Evolutionary conservation across 2,329 filamentous ascomycete species (phyloP), one percentile per base, ranked within the genome.

Genomic region (Sordariomycetes sp.): DNA sequence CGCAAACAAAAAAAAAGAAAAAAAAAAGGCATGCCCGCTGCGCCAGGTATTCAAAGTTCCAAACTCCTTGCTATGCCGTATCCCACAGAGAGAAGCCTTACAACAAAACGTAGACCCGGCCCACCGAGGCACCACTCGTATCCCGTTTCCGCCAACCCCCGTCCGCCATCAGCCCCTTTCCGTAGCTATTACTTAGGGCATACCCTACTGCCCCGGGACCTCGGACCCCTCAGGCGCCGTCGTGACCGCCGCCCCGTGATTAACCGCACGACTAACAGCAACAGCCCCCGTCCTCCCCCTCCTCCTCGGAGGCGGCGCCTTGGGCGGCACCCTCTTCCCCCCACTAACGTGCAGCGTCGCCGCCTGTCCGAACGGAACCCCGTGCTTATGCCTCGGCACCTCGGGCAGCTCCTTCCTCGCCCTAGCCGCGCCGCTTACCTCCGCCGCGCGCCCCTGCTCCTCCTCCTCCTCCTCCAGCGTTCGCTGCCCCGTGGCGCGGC

Each of bases 361-460:
- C 53, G 35, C 54, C 34, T 69, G 70, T 12, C 68, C 63, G 53
- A 74, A 69, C 1, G 76, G 76, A 4, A 73, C 67, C 8, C 80
- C 80, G 59, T 82, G 79, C 2, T 77, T 72, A 60, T 82, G 79
- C 62, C 71, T 79, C 1, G 80, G 80, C 22, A 84, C 77, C 53
- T 74, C 75, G 2, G 80, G 80, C 4, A 80, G 66, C 2, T 72
- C 71, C 62, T 75, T 79, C 65, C 75, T 79, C 8, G 71, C 63
- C 59, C 67, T 71, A 34, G 65, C 36, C 20, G 17, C 22, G n/a
- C 28, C 42, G 5, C 25, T 32, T 25, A 24, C n/a, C 51, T 34
- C 55, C n/a, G 24, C 25, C 28, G 10, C 28, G 28, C 28, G 28
- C 8, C 28, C 28, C 8, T 32, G 28, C 8, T 32, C 28, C 28